These are phyloP conservation scores for Penicillium steckii DNA, from an alignment of 495 filamentous ascomycete species.

Conservation along the genomic window DNA sequence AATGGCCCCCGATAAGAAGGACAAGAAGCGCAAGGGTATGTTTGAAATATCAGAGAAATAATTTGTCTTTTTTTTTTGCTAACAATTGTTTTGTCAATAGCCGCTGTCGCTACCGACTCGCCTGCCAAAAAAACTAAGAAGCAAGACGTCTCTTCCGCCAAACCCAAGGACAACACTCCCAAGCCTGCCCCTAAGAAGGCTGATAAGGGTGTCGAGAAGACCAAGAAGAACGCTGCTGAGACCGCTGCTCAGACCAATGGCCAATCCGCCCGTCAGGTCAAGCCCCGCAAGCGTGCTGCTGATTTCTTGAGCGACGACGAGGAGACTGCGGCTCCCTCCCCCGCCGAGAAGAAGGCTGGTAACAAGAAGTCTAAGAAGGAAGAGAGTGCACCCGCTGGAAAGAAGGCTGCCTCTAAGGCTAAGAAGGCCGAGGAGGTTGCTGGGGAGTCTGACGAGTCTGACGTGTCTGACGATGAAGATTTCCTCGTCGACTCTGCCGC, in stretches of 20 bases:
- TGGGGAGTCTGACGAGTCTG: constrained; percentile 34
- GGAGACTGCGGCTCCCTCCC: constrained; percentile 23
- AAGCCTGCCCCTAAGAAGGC: constrained; percentile 44
- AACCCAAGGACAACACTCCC: constrained; percentile 24
- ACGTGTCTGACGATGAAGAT: constrained; percentile 24
- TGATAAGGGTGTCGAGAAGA: constrained; percentile 18
- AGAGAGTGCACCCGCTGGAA: constrained; percentile 23
- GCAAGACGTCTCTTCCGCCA: constrained; percentile 34
- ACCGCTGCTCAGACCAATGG: constrained; percentile 34
- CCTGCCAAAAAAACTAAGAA: constrained; percentile 61
- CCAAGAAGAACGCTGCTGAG: constrained; percentile 23
- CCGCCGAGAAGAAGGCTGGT: constrained; percentile 25
- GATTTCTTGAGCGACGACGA: constrained; percentile 50
- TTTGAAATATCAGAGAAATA: background rate
- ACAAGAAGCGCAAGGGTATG: constrained; percentile 74
- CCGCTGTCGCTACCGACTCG: constrained; percentile 49
- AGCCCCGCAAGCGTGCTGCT: constrained; percentile 55
- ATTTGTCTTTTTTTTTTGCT: background rate
- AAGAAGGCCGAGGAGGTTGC: constrained; percentile 31
- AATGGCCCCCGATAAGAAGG: constrained; percentile 71
- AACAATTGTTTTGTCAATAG: constrained; percentile 20
- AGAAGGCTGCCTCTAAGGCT: constrained; percentile 35
- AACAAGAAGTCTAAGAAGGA: constrained; percentile 45
- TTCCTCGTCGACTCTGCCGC: constrained; percentile 24
- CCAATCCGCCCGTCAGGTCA: constrained; percentile 34